Conservation (phyloP, 139 green algal genomes). For the Volvox africanus region DNA sequence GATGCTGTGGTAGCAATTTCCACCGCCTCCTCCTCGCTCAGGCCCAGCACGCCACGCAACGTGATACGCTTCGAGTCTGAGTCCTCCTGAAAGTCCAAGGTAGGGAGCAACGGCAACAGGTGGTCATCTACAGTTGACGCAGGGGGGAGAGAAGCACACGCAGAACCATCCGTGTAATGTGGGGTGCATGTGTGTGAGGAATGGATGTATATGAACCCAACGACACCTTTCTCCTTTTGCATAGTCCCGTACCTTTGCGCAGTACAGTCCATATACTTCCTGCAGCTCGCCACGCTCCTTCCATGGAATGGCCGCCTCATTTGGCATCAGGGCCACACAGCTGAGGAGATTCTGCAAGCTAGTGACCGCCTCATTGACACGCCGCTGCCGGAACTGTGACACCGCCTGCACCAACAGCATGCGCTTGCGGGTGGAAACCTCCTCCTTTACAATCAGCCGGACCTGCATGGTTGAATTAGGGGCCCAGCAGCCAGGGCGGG, state of each 20-base stretch:
- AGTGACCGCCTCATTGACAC: slow-evolving; percentile 36
- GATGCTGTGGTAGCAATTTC: slow-evolving; percentile 34
- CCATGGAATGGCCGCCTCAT: slow-evolving; percentile 74
- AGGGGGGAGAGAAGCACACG: no score
- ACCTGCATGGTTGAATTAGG: slow-evolving; percentile 52
- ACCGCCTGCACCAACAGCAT: slow-evolving; percentile 87
- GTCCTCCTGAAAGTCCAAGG: slow-evolving; percentile 17
- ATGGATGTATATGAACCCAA: no score
- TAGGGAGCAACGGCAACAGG: not conserved
- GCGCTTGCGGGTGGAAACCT: slow-evolving; percentile 71
- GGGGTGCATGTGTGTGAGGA: no score
- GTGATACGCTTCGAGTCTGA: not conserved
- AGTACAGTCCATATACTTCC: slow-evolving; percentile 86
- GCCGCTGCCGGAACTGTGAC: slow-evolving; percentile 54
- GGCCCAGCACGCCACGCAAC: slow-evolving; percentile 64
- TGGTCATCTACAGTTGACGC: no score
- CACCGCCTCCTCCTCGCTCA: slow-evolving; percentile 68
- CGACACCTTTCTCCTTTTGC: not conserved
- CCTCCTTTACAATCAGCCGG: slow-evolving; percentile 72
- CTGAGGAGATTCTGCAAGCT: slow-evolving; percentile 64
- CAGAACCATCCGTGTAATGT: no score
- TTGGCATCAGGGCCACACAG: slow-evolving; percentile 68
- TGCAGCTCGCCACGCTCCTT: slow-evolving; percentile 80
- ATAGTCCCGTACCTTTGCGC: slow-evolving; percentile 54
- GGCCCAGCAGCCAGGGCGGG: no score